Evolutionary conservation across 1,284 basidiomycete species (phyloP).

Genomic region (Austropuccinia psidii): DNA sequence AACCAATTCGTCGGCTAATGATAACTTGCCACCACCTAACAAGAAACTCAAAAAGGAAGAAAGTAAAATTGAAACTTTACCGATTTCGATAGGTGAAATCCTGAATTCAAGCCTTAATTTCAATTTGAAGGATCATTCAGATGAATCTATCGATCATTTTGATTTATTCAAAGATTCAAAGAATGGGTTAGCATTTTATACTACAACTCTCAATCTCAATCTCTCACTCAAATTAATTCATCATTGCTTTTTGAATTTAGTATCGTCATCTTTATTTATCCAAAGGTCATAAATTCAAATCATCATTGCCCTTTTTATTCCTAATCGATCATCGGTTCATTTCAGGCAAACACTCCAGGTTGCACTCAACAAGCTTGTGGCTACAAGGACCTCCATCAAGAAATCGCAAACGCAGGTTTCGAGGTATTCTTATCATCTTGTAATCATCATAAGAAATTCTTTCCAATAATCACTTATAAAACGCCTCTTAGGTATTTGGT

Average conservation of each 20-base stretch:
- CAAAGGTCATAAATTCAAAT: conserved; percentile 26
- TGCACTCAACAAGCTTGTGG: conserved; percentile 41
- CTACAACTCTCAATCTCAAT: neutral
- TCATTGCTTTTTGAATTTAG: neutral
- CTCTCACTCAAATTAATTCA: neutral
- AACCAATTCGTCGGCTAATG: no score
- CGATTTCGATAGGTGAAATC: neutral
- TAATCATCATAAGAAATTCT: neutral
- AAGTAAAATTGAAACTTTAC: neutral
- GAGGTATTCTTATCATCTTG: conserved; percentile 23
- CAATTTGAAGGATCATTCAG: conserved; percentile 38
- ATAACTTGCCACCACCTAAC: neutral
- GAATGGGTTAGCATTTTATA: neutral
- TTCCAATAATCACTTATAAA: neutral
- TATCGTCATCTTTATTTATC: conserved; percentile 40
- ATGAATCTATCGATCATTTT: conserved; percentile 34
- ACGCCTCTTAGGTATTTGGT: conserved; percentile 36
- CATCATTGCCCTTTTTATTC: neutral
- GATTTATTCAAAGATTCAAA: conserved; percentile 37
- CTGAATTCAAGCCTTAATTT: conserved; percentile 14
- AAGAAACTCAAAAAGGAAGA: neutral
- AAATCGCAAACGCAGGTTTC: conserved; percentile 38
- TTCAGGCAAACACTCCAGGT: conserved; percentile 37
- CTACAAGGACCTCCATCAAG: conserved; percentile 39
- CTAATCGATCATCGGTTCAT: neutral